phyloP scores from a whole-genome alignment of 305 asterid species.

The Euphrasia arctica region DNA sequence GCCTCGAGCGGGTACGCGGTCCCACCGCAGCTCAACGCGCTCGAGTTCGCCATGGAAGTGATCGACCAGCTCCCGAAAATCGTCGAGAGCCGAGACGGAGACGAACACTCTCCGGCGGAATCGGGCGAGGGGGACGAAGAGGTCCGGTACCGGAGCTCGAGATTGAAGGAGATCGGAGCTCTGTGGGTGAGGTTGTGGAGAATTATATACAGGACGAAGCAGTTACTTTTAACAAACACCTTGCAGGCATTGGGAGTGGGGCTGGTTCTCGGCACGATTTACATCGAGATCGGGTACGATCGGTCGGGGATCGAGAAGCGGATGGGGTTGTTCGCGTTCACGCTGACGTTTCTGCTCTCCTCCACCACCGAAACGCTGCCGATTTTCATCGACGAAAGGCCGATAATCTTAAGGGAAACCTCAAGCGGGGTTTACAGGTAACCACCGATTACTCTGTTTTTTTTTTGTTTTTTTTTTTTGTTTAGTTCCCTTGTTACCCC shows the following conservation, averaged over 20 bases:
- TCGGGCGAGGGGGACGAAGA: slow-evolving; percentile 20
- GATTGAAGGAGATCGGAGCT: slow-evolving; percentile 57
- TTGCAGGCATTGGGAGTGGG: slow-evolving; percentile 90
- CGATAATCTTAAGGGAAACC: slow-evolving; percentile 75
- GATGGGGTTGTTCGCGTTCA: slow-evolving; percentile 84
- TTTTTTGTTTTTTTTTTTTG: no score
- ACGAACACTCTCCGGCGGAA: no score
- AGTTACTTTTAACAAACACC: slow-evolving; percentile 71
- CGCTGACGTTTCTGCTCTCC: slow-evolving; percentile 87
- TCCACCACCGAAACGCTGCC: slow-evolving; percentile 96
- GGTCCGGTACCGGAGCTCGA: slow-evolving; percentile 57
- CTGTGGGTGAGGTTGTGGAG: slow-evolving; percentile 72
- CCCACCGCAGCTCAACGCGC: slow-evolving; percentile 78
- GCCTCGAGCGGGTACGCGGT: slow-evolving; percentile 28
- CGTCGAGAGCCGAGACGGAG: neutral
- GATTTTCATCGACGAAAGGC: slow-evolving; percentile 83
- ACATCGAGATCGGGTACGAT: slow-evolving; percentile 62
- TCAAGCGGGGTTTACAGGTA: slow-evolving; percentile 76
- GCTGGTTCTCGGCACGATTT: slow-evolving; percentile 75
- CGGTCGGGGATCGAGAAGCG: slow-evolving; percentile 79
- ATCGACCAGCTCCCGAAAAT: slow-evolving; percentile 45
- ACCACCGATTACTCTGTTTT: no score
- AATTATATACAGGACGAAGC: slow-evolving; percentile 85
- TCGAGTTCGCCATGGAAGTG: slow-evolving; percentile 91
- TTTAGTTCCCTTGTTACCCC: no score